phyloP scores from a whole-genome alignment of 2,329 filamentous ascomycete genomes.

The Cordyceps javanica region DNA sequence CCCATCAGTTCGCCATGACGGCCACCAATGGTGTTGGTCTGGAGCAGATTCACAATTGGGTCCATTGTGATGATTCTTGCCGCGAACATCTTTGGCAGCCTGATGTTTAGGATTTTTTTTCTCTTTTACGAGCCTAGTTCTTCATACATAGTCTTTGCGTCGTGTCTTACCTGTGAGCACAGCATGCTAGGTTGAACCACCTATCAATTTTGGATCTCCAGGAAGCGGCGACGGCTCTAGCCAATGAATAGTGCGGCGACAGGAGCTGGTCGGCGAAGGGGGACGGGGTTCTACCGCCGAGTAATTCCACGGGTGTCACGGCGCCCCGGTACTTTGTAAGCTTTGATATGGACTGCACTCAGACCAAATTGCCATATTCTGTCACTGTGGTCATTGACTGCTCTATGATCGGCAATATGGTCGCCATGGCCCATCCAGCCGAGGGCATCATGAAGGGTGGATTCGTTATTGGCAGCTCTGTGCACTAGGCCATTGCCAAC shows the following conservation, averaged over 20 bases:
- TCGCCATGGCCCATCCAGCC: slow-evolving; percentile 15
- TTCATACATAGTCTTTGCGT: background rate
- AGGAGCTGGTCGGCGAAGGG: background rate
- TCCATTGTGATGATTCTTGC: slow-evolving; percentile 23
- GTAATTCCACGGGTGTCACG: background rate
- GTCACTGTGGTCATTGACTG: slow-evolving; percentile 16
- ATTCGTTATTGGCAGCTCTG: slow-evolving; percentile 46
- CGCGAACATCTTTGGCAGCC: slow-evolving; percentile 26
- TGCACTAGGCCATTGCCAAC: slow-evolving; percentile 45
- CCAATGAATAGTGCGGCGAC: slow-evolving; percentile 17
- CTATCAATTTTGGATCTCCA: slow-evolving; percentile 9
- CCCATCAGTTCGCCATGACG: slow-evolving; percentile 17
- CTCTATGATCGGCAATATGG: slow-evolving; percentile 16
- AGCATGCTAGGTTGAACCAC: too few relatives aligned
- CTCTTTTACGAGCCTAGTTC: slow-evolving; percentile 25
- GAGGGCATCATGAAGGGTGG: slow-evolving; percentile 13
- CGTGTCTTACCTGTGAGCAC: background rate
- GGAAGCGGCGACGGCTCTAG: slow-evolving; percentile 10
- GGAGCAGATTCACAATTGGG: slow-evolving; percentile 26
- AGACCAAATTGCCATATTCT: slow-evolving; percentile 17
- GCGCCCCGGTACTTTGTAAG: slow-evolving; percentile 14
- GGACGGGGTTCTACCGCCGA: background rate
- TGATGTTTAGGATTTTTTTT: slow-evolving; percentile 27
- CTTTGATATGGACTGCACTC: slow-evolving; percentile 15
- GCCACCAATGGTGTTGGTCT: slow-evolving; percentile 24